Evolutionary conservation across 768 basidiomycete species (phyloP).

Genomic region (Solioccasus polychromus): DNA sequence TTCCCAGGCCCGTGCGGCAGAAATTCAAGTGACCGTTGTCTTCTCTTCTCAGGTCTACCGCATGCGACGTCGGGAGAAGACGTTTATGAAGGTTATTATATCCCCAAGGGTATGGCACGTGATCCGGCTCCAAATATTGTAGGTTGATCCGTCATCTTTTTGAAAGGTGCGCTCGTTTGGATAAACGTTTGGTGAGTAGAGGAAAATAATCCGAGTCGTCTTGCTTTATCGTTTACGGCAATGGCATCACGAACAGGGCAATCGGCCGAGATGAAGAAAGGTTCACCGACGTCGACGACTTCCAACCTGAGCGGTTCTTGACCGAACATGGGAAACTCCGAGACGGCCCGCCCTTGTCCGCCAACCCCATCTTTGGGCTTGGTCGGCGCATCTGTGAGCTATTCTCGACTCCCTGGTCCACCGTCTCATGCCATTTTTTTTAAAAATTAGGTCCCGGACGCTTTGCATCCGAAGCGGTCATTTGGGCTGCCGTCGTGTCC

Average conservation of each 20-base stretch:
- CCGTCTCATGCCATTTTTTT: neutral
- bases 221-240: neutral
- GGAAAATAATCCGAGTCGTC: neutral
- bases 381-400: slow-evolving; percentile 25
- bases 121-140: neutral
- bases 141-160: neutral
- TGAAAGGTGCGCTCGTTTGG: slow-evolving; percentile 30
- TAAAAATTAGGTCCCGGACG: slow-evolving; percentile 18
- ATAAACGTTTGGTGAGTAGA: slow-evolving; percentile 36
- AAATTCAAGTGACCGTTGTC: neutral
- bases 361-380: slow-evolving; percentile 25
- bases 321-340: slow-evolving; percentile 11
- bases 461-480: slow-evolving; percentile 19
- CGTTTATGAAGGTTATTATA: slow-evolving; percentile 33
- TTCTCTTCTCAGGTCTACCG: slow-evolving; percentile 26
- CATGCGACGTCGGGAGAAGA: slow-evolving; percentile 24
- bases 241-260: slow-evolving; percentile 17
- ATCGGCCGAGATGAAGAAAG: slow-evolving; percentile 20
- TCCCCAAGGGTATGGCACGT: slow-evolving; percentile 37
- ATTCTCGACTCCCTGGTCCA: too few relatives aligned
- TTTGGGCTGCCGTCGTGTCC: slow-evolving; percentile 22
- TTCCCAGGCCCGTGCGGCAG: neutral
- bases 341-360: slow-evolving; percentile 4
- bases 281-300: slow-evolving; percentile 20
- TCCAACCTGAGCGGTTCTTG: slow-evolving; percentile 28